Evolutionary conservation across 768 basidiomycete genomes (phyloP).

Genomic region (Paxillus involutus): DNA sequence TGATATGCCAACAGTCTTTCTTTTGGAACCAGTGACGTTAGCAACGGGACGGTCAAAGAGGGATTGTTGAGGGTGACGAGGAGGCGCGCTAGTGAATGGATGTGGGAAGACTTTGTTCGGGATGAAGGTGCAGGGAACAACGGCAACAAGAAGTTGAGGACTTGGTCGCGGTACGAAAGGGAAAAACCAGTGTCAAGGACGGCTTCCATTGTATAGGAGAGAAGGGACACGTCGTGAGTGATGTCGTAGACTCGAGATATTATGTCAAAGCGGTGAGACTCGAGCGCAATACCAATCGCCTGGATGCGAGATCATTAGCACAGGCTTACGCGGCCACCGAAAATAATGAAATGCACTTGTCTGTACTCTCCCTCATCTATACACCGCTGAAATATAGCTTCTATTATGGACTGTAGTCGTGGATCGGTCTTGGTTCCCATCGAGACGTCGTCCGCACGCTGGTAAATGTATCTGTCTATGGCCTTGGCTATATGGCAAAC

Average conservation of each 20-base stretch:
- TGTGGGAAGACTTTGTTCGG: slow-evolving; percentile 72
- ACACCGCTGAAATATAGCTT: slow-evolving; percentile 84
- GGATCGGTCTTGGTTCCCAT: slow-evolving; percentile 68
- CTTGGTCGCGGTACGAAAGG: slow-evolving; percentile 80
- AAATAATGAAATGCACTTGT: slow-evolving; percentile 53
- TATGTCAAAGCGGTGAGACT: slow-evolving; percentile 85
- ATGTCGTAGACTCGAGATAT: slow-evolving; percentile 74
- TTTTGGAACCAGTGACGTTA: slow-evolving; percentile 67
- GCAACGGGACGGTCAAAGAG: slow-evolving; percentile 71
- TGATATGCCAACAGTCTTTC: slow-evolving; percentile 87
- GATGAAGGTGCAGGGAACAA: slow-evolving; percentile 79
- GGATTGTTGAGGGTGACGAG: slow-evolving; percentile 86
- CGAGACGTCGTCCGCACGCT: slow-evolving; percentile 55
- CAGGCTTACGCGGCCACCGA: neutral
- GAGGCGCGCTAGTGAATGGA: slow-evolving; percentile 82
- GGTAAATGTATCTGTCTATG: slow-evolving; percentile 88
- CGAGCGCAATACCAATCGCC: slow-evolving; percentile 95
- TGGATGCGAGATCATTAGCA: slow-evolving; percentile 29
- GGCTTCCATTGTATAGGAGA: slow-evolving; percentile 91
- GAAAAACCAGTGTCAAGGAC: slow-evolving; percentile 89
- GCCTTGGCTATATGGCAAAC: slow-evolving; percentile 69
- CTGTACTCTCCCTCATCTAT: slow-evolving; percentile 88
- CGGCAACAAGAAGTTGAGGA: slow-evolving; percentile 76
- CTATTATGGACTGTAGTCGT: slow-evolving; percentile 80
- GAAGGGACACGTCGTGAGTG: slow-evolving; percentile 72